phyloP scores from a whole-genome alignment of 2,329 filamentous ascomycete genomes.

The Talaromyces sp. region DNA sequence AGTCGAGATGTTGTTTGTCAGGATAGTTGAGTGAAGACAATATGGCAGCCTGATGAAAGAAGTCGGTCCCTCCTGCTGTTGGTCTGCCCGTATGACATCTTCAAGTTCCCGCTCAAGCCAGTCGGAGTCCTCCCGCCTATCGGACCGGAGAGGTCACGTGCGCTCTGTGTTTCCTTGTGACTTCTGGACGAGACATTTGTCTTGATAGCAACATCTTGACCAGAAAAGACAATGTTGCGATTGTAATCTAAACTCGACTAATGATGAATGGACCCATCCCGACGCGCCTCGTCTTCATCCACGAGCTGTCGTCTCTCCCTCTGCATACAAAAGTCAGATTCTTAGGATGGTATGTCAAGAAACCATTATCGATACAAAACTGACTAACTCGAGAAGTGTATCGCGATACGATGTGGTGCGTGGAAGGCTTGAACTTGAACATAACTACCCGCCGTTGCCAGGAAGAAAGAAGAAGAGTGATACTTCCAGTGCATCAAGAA shows the following conservation, averaged over 20 bases:
- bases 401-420: slow-evolving; percentile 56
- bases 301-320: slow-evolving; percentile 54
- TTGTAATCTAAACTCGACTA: not conserved
- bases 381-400: slow-evolving; percentile 49
- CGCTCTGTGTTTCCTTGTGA: not conserved
- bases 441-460: slow-evolving; percentile 53
- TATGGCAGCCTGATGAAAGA: slow-evolving; percentile 17
- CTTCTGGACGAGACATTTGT: not conserved
- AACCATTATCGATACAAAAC: not conserved
- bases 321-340: slow-evolving; percentile 80
- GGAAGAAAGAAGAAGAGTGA: slow-evolving; percentile 16
- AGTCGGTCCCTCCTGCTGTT: slow-evolving; percentile 1
- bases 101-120: slow-evolving; percentile 17
- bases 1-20: not conserved
- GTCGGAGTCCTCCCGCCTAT: slow-evolving; percentile 30
- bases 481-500: slow-evolving; percentile 22
- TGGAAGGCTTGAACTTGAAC: slow-evolving; percentile 66
- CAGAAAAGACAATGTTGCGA: not conserved
- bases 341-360: slow-evolving; percentile 70
- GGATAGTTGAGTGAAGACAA: slow-evolving; percentile 3
- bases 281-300: slow-evolving; percentile 64
- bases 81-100: slow-evolving; percentile 21
- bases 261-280: slow-evolving; percentile 58
- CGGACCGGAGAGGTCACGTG: slow-evolving; percentile 35
- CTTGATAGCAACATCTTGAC: not conserved